Evolutionary conservation across 2,329 filamentous ascomycete genomes (phyloP).

Genomic region (Pestalotiopsis sp.): DNA sequence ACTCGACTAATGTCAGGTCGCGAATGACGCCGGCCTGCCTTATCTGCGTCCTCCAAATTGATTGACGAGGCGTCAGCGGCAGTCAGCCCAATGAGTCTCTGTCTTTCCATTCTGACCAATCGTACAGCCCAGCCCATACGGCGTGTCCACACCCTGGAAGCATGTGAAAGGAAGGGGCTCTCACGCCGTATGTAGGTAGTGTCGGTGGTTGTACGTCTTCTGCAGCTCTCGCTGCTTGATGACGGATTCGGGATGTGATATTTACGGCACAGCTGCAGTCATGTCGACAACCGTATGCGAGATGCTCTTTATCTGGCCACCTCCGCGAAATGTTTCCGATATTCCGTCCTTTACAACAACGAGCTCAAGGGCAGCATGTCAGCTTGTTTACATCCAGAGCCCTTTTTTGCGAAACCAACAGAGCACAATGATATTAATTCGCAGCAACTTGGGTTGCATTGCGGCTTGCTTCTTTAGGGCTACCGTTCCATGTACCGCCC

Average conservation of each 20-base stretch:
- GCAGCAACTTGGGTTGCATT: background rate
- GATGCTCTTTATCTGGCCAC: background rate
- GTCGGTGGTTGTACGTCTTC: background rate
- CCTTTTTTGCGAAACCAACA: background rate
- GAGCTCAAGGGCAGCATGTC: background rate
- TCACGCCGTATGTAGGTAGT: background rate
- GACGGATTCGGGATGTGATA: constrained; percentile 4
- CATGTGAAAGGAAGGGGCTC: constrained; percentile 1
- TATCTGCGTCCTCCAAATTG: background rate
- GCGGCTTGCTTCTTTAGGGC: background rate
- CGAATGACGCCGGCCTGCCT: background rate
- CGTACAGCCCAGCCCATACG: background rate
- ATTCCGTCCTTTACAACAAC: background rate
- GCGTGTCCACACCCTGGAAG: background rate
- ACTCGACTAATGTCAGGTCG: background rate
- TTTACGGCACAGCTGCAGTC: background rate
- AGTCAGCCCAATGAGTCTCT: background rate
- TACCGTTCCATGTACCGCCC: background rate
- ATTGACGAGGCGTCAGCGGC: background rate
- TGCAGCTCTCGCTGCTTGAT: constrained; percentile 1
- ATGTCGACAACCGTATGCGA: background rate
- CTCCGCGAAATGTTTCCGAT: background rate
- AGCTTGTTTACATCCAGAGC: background rate
- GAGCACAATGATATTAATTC: background rate
- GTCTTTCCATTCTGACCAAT: background rate